Conservation (phyloP, 2,329 filamentous ascomycete species). For the Bisporella sp. region DNA sequence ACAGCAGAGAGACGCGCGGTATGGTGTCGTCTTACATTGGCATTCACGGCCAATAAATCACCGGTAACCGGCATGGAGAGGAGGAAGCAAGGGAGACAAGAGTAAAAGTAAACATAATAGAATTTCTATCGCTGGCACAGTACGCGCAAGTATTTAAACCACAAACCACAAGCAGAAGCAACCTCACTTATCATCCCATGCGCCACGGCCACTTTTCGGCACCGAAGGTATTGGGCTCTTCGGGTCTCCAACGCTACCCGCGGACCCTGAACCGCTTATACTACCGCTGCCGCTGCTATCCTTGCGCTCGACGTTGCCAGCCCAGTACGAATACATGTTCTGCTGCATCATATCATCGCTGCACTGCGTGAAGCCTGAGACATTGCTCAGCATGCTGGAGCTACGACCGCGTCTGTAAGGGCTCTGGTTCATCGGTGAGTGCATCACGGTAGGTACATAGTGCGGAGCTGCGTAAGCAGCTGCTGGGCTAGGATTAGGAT, state of each 20-base stretch:
- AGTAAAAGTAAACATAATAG: no score
- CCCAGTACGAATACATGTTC: background rate
- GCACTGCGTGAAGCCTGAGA: slow-evolving; percentile 60
- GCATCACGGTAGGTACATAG: background rate
- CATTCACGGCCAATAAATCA: no score
- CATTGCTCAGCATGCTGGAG: slow-evolving; percentile 60
- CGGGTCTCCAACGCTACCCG: slow-evolving; percentile 42
- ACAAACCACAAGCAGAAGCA: no score
- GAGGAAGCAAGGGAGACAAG: no score
- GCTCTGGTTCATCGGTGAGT: slow-evolving; percentile 8
- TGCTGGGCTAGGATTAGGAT: slow-evolving; percentile 1
- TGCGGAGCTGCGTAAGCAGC: background rate
- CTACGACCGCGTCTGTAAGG: slow-evolving; percentile 43
- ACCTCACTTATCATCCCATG: background rate
- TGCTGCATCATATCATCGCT: slow-evolving; percentile 39
- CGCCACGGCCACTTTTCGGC: background rate
- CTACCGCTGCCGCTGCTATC: slow-evolving; percentile 16
- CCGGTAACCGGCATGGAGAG: no score
- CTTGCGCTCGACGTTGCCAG: slow-evolving; percentile 5
- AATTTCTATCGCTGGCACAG: no score
- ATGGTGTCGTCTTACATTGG: no score
- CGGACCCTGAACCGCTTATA: slow-evolving; percentile 25
- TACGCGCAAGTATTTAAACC: no score
- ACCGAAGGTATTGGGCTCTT: slow-evolving; percentile 36
- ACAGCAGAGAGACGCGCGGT: no score